phyloP scores from a whole-genome alignment of 208 protist species.

The Balamuthia mandrillaris region DNA sequence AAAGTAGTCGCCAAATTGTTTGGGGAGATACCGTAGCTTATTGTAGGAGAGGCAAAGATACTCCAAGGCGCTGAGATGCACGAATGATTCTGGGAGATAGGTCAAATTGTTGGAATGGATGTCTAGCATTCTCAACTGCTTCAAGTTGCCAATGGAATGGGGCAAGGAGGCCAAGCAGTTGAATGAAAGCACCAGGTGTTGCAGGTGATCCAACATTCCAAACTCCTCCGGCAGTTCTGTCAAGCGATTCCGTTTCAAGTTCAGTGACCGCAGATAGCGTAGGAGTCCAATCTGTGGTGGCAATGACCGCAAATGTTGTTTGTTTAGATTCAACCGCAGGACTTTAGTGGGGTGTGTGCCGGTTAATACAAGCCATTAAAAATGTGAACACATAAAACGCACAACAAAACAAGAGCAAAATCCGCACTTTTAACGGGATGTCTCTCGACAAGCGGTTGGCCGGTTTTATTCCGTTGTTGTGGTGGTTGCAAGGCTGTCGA shows the following conservation, averaged over 20 bases:
- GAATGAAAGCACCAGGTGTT: not conserved
- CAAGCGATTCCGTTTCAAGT: not conserved
- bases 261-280: not conserved
- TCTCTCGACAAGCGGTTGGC: too few species aligned
- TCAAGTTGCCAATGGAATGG: constrained; percentile 2
- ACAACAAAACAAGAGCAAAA: too few species aligned
- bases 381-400: too few species aligned
- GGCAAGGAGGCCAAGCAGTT: not conserved
- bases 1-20: constrained; percentile 13
- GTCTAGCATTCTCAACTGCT: constrained; percentile 12
- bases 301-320: not conserved
- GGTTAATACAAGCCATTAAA: too few species aligned
- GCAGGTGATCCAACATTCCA: not conserved
- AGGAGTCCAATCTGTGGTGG: constrained; percentile 6
- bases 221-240: constrained; percentile 4
- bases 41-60: constrained; percentile 19
- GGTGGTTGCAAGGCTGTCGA: too few species aligned
- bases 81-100: constrained; percentile 5
- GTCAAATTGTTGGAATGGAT: constrained; percentile 18
- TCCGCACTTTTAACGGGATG: too few species aligned
- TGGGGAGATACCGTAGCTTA: not conserved
- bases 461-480: too few species aligned
- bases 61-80: not conserved
- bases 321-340: constrained; percentile 23
- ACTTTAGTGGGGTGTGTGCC: too few species aligned